phyloP scores from a whole-genome alignment of 768 basidiomycete genomes.

The Tulasnella sp. region DNA sequence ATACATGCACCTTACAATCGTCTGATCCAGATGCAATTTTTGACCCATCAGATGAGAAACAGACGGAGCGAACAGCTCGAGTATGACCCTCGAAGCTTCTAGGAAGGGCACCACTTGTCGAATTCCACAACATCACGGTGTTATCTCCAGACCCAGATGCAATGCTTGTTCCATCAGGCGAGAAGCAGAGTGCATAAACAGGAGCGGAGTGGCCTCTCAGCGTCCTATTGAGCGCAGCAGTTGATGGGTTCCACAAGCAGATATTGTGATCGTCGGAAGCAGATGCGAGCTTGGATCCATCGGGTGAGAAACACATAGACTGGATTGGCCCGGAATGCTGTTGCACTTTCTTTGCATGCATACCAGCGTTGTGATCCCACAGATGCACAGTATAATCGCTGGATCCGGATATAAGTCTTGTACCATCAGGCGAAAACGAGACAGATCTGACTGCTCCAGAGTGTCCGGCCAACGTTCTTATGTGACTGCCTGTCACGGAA shows the following conservation, averaged over 20 bases:
- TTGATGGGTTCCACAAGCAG: background rate
- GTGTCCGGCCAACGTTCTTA: background rate
- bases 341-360: background rate
- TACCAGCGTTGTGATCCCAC: background rate
- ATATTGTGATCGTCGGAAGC: background rate
- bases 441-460: background rate
- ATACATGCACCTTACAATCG: background rate
- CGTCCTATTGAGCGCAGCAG: background rate
- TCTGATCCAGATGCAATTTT: background rate
- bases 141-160: background rate
- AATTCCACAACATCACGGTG: slow-evolving; percentile 5
- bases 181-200: background rate
- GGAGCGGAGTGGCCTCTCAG: background rate
- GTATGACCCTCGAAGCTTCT: background rate
- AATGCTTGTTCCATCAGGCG: background rate
- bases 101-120: background rate
- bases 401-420: background rate
- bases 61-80: background rate
- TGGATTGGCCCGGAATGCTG: background rate
- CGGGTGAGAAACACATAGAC: background rate
- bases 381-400: background rate
- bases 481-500: too few relatives aligned
- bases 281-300: background rate
- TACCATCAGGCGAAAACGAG: background rate
- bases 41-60: background rate